A percentile compares a stretch with the other conserved stretches of the same genome.
These are phyloP conservation scores for Xylaria scruposa DNA, from an alignment of 495 filamentous ascomycete genomes.

Conservation along the genomic window DNA sequence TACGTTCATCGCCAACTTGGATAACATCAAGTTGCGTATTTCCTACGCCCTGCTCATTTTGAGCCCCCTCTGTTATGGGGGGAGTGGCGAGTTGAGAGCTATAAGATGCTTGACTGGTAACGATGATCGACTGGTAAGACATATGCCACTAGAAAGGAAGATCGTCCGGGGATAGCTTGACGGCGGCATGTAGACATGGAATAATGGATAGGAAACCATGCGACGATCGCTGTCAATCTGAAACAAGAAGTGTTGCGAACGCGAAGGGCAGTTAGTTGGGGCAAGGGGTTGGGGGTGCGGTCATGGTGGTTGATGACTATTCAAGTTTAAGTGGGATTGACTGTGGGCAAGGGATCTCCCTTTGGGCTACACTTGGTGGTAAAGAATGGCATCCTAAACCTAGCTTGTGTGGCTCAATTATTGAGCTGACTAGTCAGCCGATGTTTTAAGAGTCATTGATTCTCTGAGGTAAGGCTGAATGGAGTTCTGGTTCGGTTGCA, in stretches of 20 bases:
- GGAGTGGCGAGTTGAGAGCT: too few relatives aligned
- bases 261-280: not conserved
- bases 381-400: too few relatives aligned
- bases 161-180: constrained; percentile 19
- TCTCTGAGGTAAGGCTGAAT: not conserved
- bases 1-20: too few relatives aligned
- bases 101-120: too few relatives aligned
- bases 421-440: too few relatives aligned
- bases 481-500: not conserved
- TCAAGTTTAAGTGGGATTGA: not conserved
- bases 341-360: too few relatives aligned
- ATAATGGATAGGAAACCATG: not conserved
- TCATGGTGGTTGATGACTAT: not conserved
- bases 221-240: not conserved
- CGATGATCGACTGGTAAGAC: too few relatives aligned
- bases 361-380: too few relatives aligned
- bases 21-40: too few relatives aligned
- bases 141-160: not conserved
- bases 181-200: not conserved
- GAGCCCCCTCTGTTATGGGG: too few relatives aligned
- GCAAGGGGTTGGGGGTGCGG: not conserved
- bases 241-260: constrained; percentile 15
- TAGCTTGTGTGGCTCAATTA: too few relatives aligned
- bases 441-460: not conserved
- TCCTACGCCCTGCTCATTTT: too few relatives aligned